Evolutionary conservation across 805 yeast species (phyloP), one percentile per base, ranked within the genome.

Genomic region (Sungouiella blattae): DNA sequence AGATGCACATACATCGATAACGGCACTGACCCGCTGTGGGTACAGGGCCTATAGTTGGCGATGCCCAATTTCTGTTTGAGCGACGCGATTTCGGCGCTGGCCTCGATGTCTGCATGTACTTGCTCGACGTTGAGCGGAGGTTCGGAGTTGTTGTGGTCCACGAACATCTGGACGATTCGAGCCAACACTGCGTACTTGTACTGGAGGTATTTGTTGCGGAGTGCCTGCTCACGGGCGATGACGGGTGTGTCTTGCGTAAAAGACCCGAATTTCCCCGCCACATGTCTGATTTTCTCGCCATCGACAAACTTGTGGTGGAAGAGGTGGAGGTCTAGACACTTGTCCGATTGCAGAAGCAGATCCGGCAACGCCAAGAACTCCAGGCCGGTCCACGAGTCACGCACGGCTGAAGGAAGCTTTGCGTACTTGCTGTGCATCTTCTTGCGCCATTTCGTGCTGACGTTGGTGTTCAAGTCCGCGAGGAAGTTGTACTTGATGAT

Each of bases 401-500:
- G 31, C 6, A 11, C 15, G 21, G 13, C 6, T 7, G 5, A 12
- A 16, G 45, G 47, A 20, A 43, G 35, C 14, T 33, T 15, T 4
- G 32, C 20, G 26, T 5, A 14, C 16, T 32, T 25, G 9, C 18
- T 26, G 11, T 5, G n/a, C 11, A 40, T 33, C 15, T 30, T 32
- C 18, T 14, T 11, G 12, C 26, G 13, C 33, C 47, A 42, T 7
- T 23, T 26, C 12, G 46, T 40, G 18, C 47, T 39, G 6, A 48
- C 29, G 5, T 44, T 31, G 18, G 22, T 18, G 35, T 55, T 55
- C 32, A 62, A 38, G 29, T 56, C 47, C n/a, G 35, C 28, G 6
- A 44, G 18, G 26, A 52, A 57, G 40, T 54, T 44, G 13, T 26
- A 15, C 17, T 39, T 25, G 14, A 70, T 46, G 37, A 60, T 42